These are phyloP conservation scores for Punctularia strigosozonata DNA, from an alignment of 768 basidiomycete species.

Conservation along the genomic window DNA sequence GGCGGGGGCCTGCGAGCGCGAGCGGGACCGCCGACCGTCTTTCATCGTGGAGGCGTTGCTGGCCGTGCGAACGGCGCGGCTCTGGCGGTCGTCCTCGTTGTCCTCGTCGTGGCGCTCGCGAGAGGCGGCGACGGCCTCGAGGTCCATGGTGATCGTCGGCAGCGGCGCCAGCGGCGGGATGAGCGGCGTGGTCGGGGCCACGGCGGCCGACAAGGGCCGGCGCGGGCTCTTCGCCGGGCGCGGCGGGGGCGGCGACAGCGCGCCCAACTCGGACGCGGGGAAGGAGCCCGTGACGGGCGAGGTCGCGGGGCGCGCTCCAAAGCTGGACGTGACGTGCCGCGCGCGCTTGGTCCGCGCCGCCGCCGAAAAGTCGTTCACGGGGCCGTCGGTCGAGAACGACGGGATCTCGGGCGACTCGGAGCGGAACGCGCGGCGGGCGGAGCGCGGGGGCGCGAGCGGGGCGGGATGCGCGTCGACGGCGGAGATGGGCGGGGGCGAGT, in stretches of 20 bases:
- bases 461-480: background rate
- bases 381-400: conserved; percentile 32
- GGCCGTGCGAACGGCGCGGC: no score
- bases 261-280: conserved; percentile 2
- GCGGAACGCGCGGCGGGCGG: conserved; percentile 1
- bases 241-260: conserved; percentile 8
- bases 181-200: no score
- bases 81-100: no score
- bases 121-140: no score
- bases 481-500: background rate
- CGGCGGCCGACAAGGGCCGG: conserved; percentile 6
- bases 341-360: conserved; percentile 8
- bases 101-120: no score
- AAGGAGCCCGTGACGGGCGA: conserved; percentile 9
- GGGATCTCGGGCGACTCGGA: conserved; percentile 33
- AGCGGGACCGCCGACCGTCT: conserved; percentile 8
- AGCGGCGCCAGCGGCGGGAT: no score
- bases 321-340: conserved; percentile 12
- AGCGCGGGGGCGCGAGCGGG: background rate
- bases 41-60: conserved; percentile 22
- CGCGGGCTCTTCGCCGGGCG: conserved; percentile 6
- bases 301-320: conserved; percentile 5
- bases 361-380: conserved; percentile 32
- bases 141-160: no score
- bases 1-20: conserved; percentile 7